These are phyloP conservation scores for Tieghemiomyces parasiticus DNA, from an alignment of 192 early-diverging fungal species.

Conservation along the genomic window DNA sequence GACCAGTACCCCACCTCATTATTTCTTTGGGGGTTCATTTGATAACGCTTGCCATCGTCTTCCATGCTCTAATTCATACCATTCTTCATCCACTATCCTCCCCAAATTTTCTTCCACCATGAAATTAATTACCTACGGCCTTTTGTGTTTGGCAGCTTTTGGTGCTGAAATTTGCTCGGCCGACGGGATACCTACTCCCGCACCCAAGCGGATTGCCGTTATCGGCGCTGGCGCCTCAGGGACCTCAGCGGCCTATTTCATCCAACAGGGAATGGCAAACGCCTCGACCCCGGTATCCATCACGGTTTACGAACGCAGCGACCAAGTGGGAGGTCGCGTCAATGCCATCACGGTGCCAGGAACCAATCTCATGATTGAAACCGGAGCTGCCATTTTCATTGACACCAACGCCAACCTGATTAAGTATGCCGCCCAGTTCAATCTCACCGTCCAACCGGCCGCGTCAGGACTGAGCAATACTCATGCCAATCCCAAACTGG, in stretches of 20 bases:
- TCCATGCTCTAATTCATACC: no score
- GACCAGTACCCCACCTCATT: no score
- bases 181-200: no score
- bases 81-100: no score
- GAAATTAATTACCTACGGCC: no score
- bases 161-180: no score
- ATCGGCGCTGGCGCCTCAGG: constrained; percentile 16
- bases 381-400: constrained; percentile 49
- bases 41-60: no score
- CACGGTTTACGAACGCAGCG: constrained; percentile 37
- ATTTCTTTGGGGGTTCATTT: no score
- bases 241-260: constrained; percentile 13
- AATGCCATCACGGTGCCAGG: constrained; percentile 10
- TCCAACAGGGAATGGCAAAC: background rate
- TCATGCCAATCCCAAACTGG: constrained; percentile 9
- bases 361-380: constrained; percentile 19
- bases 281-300: constrained; percentile 2
- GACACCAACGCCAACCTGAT: constrained; percentile 36
- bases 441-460: constrained; percentile 29
- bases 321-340: constrained; percentile 37
- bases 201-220: no score
- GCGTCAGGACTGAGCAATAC: constrained; percentile 24
- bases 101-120: no score
- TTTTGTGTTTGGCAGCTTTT: no score
- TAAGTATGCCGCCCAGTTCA: constrained; percentile 31